These are phyloP conservation scores for Monilinia fructicola DNA, from an alignment of 2,329 filamentous ascomycete species.

Conservation along the genomic window DNA sequence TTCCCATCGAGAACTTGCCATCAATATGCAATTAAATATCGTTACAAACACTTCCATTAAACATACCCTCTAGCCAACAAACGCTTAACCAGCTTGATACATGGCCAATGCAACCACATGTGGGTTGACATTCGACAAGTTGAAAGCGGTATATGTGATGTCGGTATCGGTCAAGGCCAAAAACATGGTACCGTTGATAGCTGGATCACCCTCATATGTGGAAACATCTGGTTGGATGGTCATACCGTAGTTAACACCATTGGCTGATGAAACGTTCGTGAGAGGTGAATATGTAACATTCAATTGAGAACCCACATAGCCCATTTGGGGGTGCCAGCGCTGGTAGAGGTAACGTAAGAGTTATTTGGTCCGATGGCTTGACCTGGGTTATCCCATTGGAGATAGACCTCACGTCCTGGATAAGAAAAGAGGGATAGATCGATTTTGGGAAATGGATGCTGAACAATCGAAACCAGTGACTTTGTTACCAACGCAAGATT, in stretches of 20 bases:
- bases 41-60: neutral
- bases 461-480: constrained; percentile 56
- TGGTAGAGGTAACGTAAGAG: constrained; percentile 68
- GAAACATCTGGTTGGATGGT: constrained; percentile 71
- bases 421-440: constrained; percentile 68
- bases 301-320: constrained; percentile 78
- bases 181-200: constrained; percentile 77
- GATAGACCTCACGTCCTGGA: constrained; percentile 67
- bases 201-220: constrained; percentile 58
- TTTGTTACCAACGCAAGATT: constrained; percentile 60
- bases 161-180: constrained; percentile 71
- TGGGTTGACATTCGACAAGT: constrained; percentile 70
- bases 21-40: neutral
- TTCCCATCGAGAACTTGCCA: neutral
- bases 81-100: constrained; percentile 71
- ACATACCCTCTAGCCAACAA: neutral
- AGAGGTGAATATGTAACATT: constrained; percentile 69
- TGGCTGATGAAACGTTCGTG: constrained; percentile 48
- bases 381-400: constrained; percentile 72
- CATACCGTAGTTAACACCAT: constrained; percentile 40
- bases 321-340: constrained; percentile 60
- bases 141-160: constrained; percentile 71
- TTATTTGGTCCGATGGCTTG: constrained; percentile 74
- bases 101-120: constrained; percentile 72
- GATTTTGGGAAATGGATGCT: constrained; percentile 67